phyloP scores from a whole-genome alignment of 345 rosid species.

The Trapa incisa region DNA sequence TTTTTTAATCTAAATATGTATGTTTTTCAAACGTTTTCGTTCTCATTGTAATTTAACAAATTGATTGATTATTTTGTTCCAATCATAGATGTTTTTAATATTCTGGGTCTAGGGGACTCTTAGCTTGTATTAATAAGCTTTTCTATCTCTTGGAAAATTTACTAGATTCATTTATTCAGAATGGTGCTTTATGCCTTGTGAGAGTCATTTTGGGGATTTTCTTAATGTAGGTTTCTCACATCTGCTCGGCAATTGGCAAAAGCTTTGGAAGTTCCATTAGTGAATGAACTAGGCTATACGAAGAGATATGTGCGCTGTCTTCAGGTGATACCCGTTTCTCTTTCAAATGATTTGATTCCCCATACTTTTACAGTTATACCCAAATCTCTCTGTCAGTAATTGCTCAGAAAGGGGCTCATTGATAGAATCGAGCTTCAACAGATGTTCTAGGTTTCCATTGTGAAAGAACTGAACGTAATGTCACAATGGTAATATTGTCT shows the following conservation, averaged over 20 bases:
- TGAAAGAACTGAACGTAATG: background rate
- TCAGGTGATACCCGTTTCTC: conserved; percentile 40
- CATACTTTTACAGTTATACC: background rate
- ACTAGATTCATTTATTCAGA: background rate
- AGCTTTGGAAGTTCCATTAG: conserved; percentile 92
- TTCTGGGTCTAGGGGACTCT: background rate
- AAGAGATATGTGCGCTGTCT: conserved; percentile 97
- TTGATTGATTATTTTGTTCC: background rate
- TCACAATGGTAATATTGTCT: background rate
- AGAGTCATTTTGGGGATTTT: background rate
- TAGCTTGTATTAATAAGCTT: background rate
- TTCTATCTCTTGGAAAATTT: background rate
- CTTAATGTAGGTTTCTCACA: conserved; percentile 61
- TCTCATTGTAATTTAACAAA: background rate
- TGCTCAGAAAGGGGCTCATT: background rate
- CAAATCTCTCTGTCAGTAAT: background rate
- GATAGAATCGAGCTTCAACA: background rate
- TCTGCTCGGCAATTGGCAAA: conserved; percentile 97
- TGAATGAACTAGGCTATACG: conserved; percentile 95
- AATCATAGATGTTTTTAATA: background rate
- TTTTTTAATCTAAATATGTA: background rate
- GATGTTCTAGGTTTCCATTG: background rate
- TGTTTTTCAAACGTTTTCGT: background rate
- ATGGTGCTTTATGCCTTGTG: background rate
- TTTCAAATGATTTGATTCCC: background rate